phyloP scores from a whole-genome alignment of 1,284 basidiomycete species.

The Ustilago hordei region DNA sequence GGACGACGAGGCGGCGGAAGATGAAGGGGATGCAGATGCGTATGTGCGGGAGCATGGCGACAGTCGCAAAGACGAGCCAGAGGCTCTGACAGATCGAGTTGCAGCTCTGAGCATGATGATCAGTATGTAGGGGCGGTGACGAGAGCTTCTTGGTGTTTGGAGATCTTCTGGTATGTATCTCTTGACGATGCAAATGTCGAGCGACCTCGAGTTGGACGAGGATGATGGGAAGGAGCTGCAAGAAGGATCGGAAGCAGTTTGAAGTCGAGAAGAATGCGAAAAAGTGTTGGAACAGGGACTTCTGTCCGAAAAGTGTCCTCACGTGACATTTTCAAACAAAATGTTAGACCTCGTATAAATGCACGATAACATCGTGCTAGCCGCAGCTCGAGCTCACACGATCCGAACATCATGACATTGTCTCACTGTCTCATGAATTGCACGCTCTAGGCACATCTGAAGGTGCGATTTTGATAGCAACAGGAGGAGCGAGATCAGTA shows the following conservation, averaged over 20 bases:
- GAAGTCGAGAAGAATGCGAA: neutral
- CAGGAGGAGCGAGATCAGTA: neutral
- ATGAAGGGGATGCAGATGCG: conserved; percentile 25
- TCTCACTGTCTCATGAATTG: neutral
- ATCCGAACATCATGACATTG: neutral
- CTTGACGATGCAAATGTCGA: neutral
- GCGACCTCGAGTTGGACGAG: neutral
- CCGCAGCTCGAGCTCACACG: neutral
- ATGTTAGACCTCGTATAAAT: neutral
- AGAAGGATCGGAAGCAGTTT: neutral
- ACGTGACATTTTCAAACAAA: neutral
- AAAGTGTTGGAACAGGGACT: conserved; percentile 4
- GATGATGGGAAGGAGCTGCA: too few species aligned
- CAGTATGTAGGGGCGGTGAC: neutral
- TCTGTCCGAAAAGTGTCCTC: neutral
- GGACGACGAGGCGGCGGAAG: conserved; percentile 12
- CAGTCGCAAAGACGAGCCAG: conserved; percentile 23
- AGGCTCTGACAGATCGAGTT: conserved; percentile 20
- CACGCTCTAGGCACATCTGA: neutral
- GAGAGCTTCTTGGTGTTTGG: neutral
- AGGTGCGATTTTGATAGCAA: neutral
- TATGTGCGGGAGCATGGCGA: conserved; percentile 20
- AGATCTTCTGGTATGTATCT: neutral
- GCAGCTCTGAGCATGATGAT: conserved; percentile 20
- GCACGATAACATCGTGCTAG: neutral